phyloP scores from a whole-genome alignment of 1,284 basidiomycete species.

The Macrocystidia cucumis region DNA sequence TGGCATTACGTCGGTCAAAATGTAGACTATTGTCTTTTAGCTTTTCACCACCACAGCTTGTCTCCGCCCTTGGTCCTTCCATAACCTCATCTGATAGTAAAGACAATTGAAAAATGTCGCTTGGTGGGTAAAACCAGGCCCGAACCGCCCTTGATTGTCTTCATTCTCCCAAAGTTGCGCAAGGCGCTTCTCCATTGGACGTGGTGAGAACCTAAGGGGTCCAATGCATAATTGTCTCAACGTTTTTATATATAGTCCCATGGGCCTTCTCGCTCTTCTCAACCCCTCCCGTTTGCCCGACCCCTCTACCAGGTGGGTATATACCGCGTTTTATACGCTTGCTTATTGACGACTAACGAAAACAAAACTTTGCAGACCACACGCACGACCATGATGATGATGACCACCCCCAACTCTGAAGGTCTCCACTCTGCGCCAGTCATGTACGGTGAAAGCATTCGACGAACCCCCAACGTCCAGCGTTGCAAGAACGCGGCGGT shows the following conservation, averaged over 20 bases:
- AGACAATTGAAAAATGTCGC: too few species aligned
- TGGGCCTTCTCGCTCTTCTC: neutral
- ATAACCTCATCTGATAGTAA: too few species aligned
- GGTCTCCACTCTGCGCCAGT: neutral
- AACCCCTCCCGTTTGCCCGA: neutral
- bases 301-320: neutral
- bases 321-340: neutral
- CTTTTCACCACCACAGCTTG: too few species aligned
- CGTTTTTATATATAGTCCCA: conserved; percentile 6
- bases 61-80: too few species aligned
- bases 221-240: neutral
- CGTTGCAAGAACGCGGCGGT: conserved; percentile 13
- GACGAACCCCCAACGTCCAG: conserved; percentile 9
- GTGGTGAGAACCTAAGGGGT: neutral
- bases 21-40: too few species aligned
- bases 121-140: too few species aligned
- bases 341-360: neutral
- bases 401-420: neutral
- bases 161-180: too few species aligned
- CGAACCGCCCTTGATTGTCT: too few species aligned
- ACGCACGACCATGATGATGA: neutral
- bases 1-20: too few species aligned
- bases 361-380: too few species aligned
- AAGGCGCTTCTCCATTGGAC: too few species aligned
- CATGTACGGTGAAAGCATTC: neutral